These are phyloP conservation scores for Skeletonema marinoi DNA, from an alignment of 108 stramenopile genomes.

Conservation along the genomic window DNA sequence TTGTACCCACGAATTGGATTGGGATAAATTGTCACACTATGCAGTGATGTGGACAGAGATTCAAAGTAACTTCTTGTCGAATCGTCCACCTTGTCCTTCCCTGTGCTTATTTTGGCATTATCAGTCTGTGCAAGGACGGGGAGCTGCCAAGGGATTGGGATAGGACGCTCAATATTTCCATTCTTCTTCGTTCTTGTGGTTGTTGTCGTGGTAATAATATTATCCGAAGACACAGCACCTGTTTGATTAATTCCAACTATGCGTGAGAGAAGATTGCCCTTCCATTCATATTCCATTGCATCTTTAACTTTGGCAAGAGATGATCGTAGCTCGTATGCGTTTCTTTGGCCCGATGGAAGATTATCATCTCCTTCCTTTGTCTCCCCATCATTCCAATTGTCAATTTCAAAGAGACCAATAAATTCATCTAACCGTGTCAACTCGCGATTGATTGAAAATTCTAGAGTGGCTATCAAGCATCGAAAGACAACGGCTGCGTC, in stretches of 20 bases:
- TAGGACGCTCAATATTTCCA: slow-evolving; percentile 39
- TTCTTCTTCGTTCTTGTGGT: slow-evolving; percentile 33
- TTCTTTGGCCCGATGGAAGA: not conserved
- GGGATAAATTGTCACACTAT: slow-evolving; percentile 35
- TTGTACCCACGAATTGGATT: slow-evolving; percentile 51
- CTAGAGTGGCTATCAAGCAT: slow-evolving; percentile 22
- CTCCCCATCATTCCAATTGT: slow-evolving; percentile 12
- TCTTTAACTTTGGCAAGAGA: slow-evolving; percentile 3
- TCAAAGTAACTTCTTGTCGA: slow-evolving; percentile 8
- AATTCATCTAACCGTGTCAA: slow-evolving; percentile 9
- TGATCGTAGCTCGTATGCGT: not conserved
- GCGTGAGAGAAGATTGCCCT: slow-evolving; percentile 22
- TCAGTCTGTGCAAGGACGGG: slow-evolving; percentile 22
- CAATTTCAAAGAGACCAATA: slow-evolving; percentile 10
- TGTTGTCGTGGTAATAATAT: slow-evolving; percentile 22
- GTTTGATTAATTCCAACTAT: slow-evolving; percentile 29
- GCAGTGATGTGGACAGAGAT: slow-evolving; percentile 25
- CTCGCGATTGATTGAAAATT: slow-evolving; percentile 22
- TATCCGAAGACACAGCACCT: not conserved
- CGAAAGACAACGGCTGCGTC: slow-evolving; percentile 46
- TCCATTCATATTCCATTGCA: slow-evolving; percentile 30
- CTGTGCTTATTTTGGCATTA: not conserved
- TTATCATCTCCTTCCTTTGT: not conserved
- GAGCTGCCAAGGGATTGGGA: slow-evolving; percentile 39
- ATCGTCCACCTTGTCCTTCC: not conserved